These are phyloP conservation scores for Wallacemonas rigidus DNA, from an alignment of 208 protist species.

Conservation along the genomic window DNA sequence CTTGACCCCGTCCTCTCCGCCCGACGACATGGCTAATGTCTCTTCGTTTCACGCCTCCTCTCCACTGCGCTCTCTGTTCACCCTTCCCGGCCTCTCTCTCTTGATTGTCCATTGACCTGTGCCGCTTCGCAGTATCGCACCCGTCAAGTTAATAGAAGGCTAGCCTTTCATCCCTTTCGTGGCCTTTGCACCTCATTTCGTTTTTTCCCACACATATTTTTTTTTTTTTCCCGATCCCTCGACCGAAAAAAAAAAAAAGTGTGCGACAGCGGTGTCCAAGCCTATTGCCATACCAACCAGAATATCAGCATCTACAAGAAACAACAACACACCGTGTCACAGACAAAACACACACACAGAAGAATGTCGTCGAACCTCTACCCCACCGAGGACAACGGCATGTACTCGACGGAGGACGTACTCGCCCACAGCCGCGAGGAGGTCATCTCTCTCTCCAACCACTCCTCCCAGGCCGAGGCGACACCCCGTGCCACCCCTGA, in stretches of 20 bases:
- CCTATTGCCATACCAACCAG: neutral
- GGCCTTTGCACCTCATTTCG: no score
- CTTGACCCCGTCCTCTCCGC: no score
- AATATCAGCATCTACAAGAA: neutral
- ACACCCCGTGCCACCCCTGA: neutral
- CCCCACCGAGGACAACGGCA: constrained; percentile 4
- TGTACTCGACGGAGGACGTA: neutral
- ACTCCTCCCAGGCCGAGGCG: constrained; percentile 14
- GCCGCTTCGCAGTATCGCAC: neutral
- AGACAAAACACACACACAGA: neutral
- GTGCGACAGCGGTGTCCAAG: no score
- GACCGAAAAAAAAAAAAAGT: neutral
- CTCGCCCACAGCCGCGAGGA: constrained; percentile 16
- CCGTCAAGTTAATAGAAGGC: neutral
- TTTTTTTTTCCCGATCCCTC: neutral
- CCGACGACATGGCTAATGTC: no score
- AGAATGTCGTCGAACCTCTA: neutral
- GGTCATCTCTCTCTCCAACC: constrained; percentile 19
- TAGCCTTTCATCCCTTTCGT: neutral
- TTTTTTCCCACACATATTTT: neutral
- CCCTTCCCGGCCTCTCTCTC: neutral
- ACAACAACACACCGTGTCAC: neutral
- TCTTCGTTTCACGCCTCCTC: no score
- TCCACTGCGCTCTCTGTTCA: no score
- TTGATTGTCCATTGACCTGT: neutral